These are phyloP conservation scores for Gymnopilus dilepis DNA, from an alignment of 768 basidiomycete species.

Conservation along the genomic window DNA sequence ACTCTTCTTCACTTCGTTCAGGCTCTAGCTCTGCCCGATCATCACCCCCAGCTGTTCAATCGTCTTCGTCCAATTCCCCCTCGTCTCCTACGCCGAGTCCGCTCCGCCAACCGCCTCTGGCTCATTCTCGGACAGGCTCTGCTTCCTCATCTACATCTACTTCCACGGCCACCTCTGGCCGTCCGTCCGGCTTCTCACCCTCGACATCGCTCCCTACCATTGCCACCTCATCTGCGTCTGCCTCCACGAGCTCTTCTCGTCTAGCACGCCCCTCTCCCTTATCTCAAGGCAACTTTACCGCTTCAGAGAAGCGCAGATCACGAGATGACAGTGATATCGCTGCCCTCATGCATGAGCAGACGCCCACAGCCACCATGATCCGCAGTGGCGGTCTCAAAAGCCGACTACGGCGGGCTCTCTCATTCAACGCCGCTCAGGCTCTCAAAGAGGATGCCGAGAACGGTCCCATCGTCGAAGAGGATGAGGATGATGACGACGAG, in stretches of 20 bases:
- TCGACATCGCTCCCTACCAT: conserved; percentile 34
- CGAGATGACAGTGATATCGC: conserved; percentile 76
- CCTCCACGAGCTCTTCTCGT: conserved; percentile 43
- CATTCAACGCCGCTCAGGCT: conserved; percentile 54
- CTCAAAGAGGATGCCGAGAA: conserved; percentile 53
- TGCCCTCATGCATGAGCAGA: conserved; percentile 51
- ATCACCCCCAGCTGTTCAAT: conserved; percentile 27
- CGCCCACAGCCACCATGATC: conserved; percentile 42
- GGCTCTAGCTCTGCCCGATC: conserved; percentile 31
- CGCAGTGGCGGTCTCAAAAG: conserved; percentile 79
- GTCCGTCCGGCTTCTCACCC: conserved; percentile 25
- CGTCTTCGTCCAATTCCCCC: conserved; percentile 7
- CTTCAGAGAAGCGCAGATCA: conserved; percentile 77
- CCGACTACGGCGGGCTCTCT: conserved; percentile 73
- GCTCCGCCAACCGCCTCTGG: conserved; percentile 20
- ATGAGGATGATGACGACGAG: conserved; percentile 53
- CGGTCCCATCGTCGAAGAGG: conserved; percentile 26
- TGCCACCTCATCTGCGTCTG: conserved; percentile 42
- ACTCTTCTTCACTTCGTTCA: conserved; percentile 41
- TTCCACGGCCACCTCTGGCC: conserved; percentile 41
- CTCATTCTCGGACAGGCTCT: conserved; percentile 32
- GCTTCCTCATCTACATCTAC: conserved; percentile 56
- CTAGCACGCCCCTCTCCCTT: conserved; percentile 67
- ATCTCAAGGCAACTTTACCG: conserved; percentile 67
- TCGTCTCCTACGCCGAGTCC: conserved; percentile 17